Evolutionary conservation across 108 stramenopile genomes (phyloP), one percentile per base, ranked within the genome.

Genomic region (Cyclotella baltica): DNA sequence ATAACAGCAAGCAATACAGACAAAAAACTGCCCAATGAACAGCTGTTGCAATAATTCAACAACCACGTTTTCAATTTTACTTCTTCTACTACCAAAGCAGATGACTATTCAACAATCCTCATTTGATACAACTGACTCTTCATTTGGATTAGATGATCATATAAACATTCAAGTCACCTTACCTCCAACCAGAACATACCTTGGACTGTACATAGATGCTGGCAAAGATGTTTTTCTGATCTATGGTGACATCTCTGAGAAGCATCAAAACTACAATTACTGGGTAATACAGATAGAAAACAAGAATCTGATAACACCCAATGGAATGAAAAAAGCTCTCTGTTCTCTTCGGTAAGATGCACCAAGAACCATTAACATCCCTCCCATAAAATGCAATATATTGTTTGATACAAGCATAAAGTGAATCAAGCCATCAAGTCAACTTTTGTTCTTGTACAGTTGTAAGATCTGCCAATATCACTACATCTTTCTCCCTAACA

Each of bases 211-310:
- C 67, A 28, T 69, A 5, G 18, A 30, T 8, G 51, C 48, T 30
- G 67, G 51, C 28, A 18, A 36, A 50, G 23, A 27, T 34, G 27
- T 22, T 53, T 3, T 69, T 3, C 16, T 69, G 15, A 5, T 48
- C 11, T 69, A 48, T 51, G 10, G 9, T 9, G 4, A 51, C 4
- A 48, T 69, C 25, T 36, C 67, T 33, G 18, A 4, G 5, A 28
- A 53, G n/a, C 34, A 29, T 50, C 67, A 69, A 18, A 11, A 31
- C 34, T 29, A 35, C 27, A 28, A 25, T 3, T 53, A 34, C 25
- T 52, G 51, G 51, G 48, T 69, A 18, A 51, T 69, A 6, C 27
- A 36, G 30, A 30, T 69, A 10, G 13, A 51, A 4, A 40, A 69
- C 25, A 34, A 48, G 13, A 22, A 31, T 10, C 67, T 48, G 16